Percentiles rank a stretch among this genome's conserved stretches.
Conservation (phyloP, 768 basidiomycete species). For the Clitopilus hobsonii region DNA sequence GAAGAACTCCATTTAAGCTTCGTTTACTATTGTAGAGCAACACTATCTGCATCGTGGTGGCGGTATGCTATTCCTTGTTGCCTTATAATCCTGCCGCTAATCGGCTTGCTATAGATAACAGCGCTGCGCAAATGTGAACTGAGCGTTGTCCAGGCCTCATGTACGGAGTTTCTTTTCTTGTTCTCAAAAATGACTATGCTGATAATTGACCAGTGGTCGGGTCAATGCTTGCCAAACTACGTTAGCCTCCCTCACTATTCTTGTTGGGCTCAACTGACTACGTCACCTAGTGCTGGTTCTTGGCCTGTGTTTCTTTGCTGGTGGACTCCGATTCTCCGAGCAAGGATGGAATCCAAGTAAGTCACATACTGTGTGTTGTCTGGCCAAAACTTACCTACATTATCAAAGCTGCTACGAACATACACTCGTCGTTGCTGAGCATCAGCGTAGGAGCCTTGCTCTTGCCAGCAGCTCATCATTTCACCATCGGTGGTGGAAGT, state of each 20-base stretch:
- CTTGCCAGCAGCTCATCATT: constrained; percentile 73
- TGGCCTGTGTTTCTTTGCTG: constrained; percentile 83
- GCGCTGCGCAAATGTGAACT: constrained; percentile 82
- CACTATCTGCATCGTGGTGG: constrained; percentile 63
- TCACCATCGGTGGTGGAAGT: constrained; percentile 39
- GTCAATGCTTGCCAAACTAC: constrained; percentile 74
- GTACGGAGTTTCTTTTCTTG: constrained; percentile 33
- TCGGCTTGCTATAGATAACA: constrained; percentile 47
- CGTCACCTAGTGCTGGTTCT: constrained; percentile 64
- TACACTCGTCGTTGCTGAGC: constrained; percentile 70
- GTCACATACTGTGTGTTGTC: too few species aligned
- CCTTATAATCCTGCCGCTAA: background rate
- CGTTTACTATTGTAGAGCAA: constrained; percentile 58
- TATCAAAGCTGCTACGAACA: constrained; percentile 57
- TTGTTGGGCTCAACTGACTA: constrained; percentile 4
- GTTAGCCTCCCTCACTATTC: constrained; percentile 25
- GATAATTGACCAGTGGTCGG: constrained; percentile 58
- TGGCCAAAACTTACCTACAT: too few species aligned
- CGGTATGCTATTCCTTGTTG: constrained; percentile 40
- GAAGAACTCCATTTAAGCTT: too few species aligned
- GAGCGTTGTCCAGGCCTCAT: constrained; percentile 72
- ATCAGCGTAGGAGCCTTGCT: constrained; percentile 79
- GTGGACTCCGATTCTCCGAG: constrained; percentile 70
- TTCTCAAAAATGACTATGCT: constrained; percentile 2
- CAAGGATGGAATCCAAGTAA: constrained; percentile 72